Conservation (phyloP, 75 land plant species). For the Azolla pinnata region DNA sequence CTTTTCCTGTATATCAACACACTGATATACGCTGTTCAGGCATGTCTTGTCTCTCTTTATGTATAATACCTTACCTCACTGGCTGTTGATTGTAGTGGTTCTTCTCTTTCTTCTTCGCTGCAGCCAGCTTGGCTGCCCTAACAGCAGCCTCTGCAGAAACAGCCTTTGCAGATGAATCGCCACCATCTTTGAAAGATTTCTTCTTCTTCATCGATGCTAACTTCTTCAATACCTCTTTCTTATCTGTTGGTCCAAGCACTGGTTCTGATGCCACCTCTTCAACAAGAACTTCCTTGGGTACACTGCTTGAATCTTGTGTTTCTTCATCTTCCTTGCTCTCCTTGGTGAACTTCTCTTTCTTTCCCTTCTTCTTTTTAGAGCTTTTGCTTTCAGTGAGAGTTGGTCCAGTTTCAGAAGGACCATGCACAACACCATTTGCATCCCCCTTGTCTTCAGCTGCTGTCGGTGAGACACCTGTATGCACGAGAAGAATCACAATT, state of each 20-base stretch:
- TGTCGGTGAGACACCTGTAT: too few relatives aligned
- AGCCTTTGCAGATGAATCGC: constrained; percentile 23
- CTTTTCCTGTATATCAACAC: too few relatives aligned
- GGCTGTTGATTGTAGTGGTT: constrained; percentile 26
- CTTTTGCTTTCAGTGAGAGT: constrained; percentile 6
- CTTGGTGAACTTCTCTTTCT: constrained; percentile 16
- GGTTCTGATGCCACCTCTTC: constrained; percentile 5
- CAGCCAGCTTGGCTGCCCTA: constrained; percentile 21
- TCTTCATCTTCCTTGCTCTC: background rate
- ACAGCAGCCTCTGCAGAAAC: constrained; percentile 22
- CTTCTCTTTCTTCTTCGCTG: constrained; percentile 23
- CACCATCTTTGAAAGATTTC: constrained; percentile 20
- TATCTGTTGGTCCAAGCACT: constrained; percentile 8
- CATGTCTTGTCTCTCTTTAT: too few relatives aligned
- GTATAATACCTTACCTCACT: constrained; percentile 16
- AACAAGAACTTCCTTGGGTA: background rate
- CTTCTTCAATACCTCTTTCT: constrained; percentile 18
- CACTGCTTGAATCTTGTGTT: background rate
- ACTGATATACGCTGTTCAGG: too few relatives aligned
- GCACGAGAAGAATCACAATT: too few relatives aligned
- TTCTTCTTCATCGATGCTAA: constrained; percentile 20
- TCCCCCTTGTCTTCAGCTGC: background rate
- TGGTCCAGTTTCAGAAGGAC: constrained; percentile 3
- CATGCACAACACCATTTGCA: constrained; percentile 5
- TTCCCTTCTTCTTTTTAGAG: constrained; percentile 6